Percentiles rank a stretch among this genome's conserved stretches.
phyloP scores from a whole-genome alignment of 306 rosid species.

The Senna tora region DNA sequence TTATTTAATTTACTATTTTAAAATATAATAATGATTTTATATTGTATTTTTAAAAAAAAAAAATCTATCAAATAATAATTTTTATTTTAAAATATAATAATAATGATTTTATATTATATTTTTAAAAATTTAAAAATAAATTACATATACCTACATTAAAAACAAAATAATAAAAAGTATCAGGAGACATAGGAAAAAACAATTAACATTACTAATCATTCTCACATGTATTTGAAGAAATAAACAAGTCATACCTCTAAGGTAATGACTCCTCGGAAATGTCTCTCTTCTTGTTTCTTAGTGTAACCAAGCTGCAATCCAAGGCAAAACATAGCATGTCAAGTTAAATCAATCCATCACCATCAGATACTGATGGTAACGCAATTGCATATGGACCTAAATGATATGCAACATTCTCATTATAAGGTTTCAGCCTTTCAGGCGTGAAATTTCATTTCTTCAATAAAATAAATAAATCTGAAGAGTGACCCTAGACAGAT shows the following conservation, averaged over 20 bases:
- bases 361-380: not conserved
- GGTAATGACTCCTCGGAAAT: slow-evolving; percentile 56
- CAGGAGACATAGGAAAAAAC: not conserved
- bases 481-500: not conserved
- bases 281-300: slow-evolving; percentile 59
- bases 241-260: slow-evolving; percentile 51
- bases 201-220: slow-evolving; percentile 18
- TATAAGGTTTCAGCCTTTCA: not conserved
- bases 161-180: not conserved
- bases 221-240: slow-evolving; percentile 24
- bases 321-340: slow-evolving; percentile 19
- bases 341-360: slow-evolving; percentile 21
- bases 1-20: too few relatives aligned
- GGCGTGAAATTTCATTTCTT: not conserved
- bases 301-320: slow-evolving; percentile 62
- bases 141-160: too few relatives aligned
- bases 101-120: too few relatives aligned
- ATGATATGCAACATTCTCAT: slow-evolving; percentile 30
- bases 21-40: too few relatives aligned
- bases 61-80: too few relatives aligned
- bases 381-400: not conserved
- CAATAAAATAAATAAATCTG: too few relatives aligned
- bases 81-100: too few relatives aligned
- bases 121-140: too few relatives aligned
- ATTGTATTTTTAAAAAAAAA: too few relatives aligned